Conservation (phyloP, 2,329 filamentous ascomycete species). For the Talaromyces sp. region DNA sequence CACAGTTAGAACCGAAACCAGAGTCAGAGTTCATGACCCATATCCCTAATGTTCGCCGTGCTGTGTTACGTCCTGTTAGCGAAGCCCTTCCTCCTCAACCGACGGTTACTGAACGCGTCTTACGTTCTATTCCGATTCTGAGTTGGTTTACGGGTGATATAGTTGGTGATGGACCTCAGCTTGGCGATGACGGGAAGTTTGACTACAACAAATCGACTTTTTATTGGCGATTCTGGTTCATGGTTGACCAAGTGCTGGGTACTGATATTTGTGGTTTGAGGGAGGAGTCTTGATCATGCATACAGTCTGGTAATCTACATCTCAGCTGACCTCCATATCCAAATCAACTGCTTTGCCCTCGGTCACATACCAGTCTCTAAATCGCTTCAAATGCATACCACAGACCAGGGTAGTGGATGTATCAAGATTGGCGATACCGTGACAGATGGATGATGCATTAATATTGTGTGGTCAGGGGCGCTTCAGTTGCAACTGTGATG, state of each 20-base stretch:
- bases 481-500: background rate
- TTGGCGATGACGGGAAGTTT: constrained; percentile 51
- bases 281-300: constrained; percentile 42
- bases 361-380: no score
- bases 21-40: constrained; percentile 50
- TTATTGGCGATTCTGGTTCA: constrained; percentile 61
- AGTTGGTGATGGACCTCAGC: constrained; percentile 45
- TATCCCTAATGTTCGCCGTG: constrained; percentile 65
- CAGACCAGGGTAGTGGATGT: background rate
- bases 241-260: constrained; percentile 54
- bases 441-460: background rate
- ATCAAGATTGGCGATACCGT: background rate
- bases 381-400: no score
- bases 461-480: background rate
- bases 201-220: constrained; percentile 65
- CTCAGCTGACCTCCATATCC: no score
- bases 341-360: no score
- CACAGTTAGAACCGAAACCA: constrained; percentile 35
- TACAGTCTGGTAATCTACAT: no score
- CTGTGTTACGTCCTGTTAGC: constrained; percentile 63
- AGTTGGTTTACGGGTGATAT: constrained; percentile 64
- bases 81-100: constrained; percentile 69
- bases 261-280: constrained; percentile 61
- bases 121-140: constrained; percentile 65
- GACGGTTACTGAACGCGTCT: constrained; percentile 60